phyloP scores from a whole-genome alignment of 164 flowering plant species.

The Chimonanthus praecox region DNA sequence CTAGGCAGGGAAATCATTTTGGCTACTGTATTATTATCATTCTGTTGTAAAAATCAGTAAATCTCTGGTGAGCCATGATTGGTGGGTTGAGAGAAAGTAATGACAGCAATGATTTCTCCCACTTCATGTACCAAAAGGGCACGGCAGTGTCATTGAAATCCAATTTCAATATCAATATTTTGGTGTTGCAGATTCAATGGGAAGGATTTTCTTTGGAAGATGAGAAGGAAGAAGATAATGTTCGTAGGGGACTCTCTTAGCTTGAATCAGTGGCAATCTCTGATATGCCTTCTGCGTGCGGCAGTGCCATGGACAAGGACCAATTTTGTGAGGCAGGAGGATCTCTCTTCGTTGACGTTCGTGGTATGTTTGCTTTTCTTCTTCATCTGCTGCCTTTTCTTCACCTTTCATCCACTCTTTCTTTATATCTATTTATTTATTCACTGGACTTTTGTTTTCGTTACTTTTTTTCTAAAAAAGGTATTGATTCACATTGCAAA shows the following conservation, averaged over 20 bases:
- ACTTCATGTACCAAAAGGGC: not conserved
- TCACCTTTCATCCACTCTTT: not conserved
- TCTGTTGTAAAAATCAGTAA: too few species aligned
- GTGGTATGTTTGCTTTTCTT: slow-evolving; percentile 8
- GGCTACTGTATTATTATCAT: too few species aligned
- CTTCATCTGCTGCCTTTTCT: not conserved
- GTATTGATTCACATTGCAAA: too few species aligned
- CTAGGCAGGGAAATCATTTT: too few species aligned
- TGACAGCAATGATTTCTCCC: too few species aligned
- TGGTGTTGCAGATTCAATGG: slow-evolving; percentile 25
- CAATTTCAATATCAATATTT: too few species aligned
- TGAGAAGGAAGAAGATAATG: slow-evolving; percentile 36
- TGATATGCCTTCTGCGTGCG: slow-evolving; percentile 30
- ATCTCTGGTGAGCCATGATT: too few species aligned
- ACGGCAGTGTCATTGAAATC: too few species aligned
- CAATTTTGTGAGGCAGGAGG: slow-evolving; percentile 5
- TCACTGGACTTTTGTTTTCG: too few species aligned
- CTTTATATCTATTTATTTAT: not conserved
- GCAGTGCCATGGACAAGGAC: slow-evolving; percentile 25
- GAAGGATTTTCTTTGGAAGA: slow-evolving; percentile 17
- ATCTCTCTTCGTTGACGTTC: slow-evolving; percentile 22
- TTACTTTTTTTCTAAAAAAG: too few species aligned
- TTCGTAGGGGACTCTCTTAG: slow-evolving; percentile 38
- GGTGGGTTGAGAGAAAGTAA: too few species aligned
- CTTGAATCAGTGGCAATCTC: slow-evolving; percentile 32